Percentiles rank a stretch among this genome's conserved stretches.
Evolutionary conservation across 1,284 basidiomycete species (phyloP).

Genomic region (Phellopilus nigrolimitatus): DNA sequence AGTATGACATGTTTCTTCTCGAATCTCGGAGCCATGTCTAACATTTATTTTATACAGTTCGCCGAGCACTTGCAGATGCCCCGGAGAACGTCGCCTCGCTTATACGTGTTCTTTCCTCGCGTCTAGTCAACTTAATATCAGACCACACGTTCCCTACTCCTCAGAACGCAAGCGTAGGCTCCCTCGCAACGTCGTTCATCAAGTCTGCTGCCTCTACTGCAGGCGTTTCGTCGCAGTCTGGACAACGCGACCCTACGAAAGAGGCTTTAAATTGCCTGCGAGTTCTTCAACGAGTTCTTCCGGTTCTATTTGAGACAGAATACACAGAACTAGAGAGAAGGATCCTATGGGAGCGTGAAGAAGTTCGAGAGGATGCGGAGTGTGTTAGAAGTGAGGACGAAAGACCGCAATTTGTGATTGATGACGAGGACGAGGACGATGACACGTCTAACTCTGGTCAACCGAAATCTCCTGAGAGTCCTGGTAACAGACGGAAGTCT

Average conservation of each 20-base stretch:
- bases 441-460: constrained; percentile 32
- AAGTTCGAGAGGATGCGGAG: constrained; percentile 38
- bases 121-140: constrained; percentile 76
- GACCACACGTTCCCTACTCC: constrained; percentile 78
- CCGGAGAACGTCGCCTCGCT: constrained; percentile 85
- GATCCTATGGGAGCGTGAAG: constrained; percentile 66
- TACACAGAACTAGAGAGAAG: constrained; percentile 69
- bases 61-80: constrained; percentile 72
- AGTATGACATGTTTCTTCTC: constrained; percentile 47
- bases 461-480: constrained; percentile 9
- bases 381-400: constrained; percentile 28
- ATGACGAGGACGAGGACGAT: constrained; percentile 70
- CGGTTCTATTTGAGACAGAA: constrained; percentile 81
- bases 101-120: constrained; percentile 65
- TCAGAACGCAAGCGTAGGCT: constrained; percentile 50
- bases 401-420: constrained; percentile 72
- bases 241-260: constrained; percentile 67
- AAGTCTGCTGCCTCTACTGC: constrained; percentile 40
- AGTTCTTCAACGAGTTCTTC: constrained; percentile 81
- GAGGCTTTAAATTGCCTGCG: constrained; percentile 87
- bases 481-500: background rate
- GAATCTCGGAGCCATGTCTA: constrained; percentile 8
- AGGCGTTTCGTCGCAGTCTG: constrained; percentile 25
- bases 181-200: constrained; percentile 65
- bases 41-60: constrained; percentile 44